Evolutionary conservation across 768 basidiomycete species (phyloP).

Genomic region (Psilocybe sp.): DNA sequence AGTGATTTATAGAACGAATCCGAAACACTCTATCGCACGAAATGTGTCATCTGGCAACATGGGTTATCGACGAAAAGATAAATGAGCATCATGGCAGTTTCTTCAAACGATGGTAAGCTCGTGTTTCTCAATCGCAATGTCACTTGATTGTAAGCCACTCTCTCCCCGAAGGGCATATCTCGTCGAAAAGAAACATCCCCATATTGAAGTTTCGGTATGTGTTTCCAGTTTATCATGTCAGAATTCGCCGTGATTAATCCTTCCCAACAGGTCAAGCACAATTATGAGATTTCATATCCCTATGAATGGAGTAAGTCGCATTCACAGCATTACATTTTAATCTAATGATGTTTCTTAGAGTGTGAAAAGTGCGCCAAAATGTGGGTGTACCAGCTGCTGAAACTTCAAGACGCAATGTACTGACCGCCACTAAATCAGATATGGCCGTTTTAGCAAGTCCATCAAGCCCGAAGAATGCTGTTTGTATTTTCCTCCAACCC

Average conservation of each 20-base stretch:
- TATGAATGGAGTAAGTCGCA: conserved; percentile 66
- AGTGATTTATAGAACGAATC: conserved; percentile 57
- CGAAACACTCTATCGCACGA: conserved; percentile 84
- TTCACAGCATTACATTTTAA: background rate
- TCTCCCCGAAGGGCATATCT: conserved; percentile 52
- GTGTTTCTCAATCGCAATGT: background rate
- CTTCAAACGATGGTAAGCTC: conserved; percentile 67
- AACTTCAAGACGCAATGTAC: background rate
- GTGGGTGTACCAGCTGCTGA: conserved; percentile 31
- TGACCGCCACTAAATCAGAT: conserved; percentile 35
- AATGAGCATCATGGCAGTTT: conserved; percentile 71
- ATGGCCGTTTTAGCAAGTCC: conserved; percentile 73
- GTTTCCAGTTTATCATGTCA: background rate
- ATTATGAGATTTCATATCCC: conserved; percentile 73
- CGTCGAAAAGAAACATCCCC: conserved; percentile 65
- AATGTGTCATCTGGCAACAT: conserved; percentile 89
- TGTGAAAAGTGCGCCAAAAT: conserved; percentile 62
- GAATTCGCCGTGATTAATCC: background rate
- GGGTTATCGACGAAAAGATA: conserved; percentile 72
- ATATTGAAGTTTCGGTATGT: conserved; percentile 69
- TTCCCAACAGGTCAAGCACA: conserved; percentile 56
- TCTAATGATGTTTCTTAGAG: conserved; percentile 34
- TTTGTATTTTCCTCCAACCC: conserved; percentile 29
- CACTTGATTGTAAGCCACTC: background rate
- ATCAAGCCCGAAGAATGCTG: conserved; percentile 64